Evolutionary conservation across 148 eudicot genomes (phyloP), one percentile per base, ranked within the genome.

Genomic region (Fagopyrum homotropicum): DNA sequence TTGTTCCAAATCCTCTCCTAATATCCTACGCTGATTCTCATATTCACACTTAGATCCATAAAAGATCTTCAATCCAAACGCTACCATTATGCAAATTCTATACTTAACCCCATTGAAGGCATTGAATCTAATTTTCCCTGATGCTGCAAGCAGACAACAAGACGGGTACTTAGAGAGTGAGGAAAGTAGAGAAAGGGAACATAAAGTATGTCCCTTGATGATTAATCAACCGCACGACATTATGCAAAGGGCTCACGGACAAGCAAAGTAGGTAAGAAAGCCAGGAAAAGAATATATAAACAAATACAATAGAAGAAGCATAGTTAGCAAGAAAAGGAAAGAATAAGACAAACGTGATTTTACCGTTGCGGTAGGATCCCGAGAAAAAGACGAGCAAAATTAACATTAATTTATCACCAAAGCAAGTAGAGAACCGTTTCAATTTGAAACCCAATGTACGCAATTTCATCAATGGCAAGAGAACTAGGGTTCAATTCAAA

Each of bases 311-410:
- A 66, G 30, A 35, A 40, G 35, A 60, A 60, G 66, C 22, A 60
- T 17, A 40, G 66, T 12, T 19, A 40, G 40, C 45, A 66, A 43
- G 71, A 43, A 66, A 66, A 66, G 47, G 7, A 66, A 66, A 40
- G 71, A 66, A 66, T 66, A 35, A 66, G 71, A 66, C 71, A 66
- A 66, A 66, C 35, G 71, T 66, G 47, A 66, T 66, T 66, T 43
- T 66, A 66, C 71, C 71, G 71, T 66, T 66, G 71, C 6, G 30
- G 19, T 61, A 61, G 16, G 68, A 61, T 61, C 68, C 68, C 68
- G n/a, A 55, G 48, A 30, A 77, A 69, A 45, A 10, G n/a, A 19
- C 51, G 49, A 70, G 35, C 55, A 8, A 40, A 40, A 64, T 64
- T 9, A 64, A 64, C 7, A 30, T 64, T 64, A 64, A 64, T 64